Conservation (phyloP, 352 stramenopile species). For the Achlya hypogyna region DNA sequence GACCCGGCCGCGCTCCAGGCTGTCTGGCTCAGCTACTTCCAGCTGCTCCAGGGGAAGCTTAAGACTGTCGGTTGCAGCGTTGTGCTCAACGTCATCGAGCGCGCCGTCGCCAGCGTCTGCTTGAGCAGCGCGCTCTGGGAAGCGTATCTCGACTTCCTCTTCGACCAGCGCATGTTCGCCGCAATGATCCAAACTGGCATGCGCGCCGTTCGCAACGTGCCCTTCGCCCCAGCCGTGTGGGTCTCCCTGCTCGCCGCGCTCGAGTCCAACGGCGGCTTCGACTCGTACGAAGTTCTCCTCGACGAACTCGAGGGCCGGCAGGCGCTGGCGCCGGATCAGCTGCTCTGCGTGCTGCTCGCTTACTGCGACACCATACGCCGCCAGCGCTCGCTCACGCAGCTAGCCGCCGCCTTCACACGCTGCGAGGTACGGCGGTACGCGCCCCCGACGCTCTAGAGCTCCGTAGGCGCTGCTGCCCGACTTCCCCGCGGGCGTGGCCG, state of each 20-base stretch:
- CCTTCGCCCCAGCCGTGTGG: not conserved
- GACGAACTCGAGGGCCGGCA: not conserved
- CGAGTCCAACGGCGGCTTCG: not conserved
- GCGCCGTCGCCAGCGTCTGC: conserved; percentile 1
- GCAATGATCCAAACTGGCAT: not conserved
- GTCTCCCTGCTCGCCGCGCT: conserved; percentile 2
- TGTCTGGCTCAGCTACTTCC: not conserved
- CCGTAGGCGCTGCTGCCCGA: not conserved
- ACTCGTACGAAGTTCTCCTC: not conserved
- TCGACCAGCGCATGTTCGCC: not conserved
- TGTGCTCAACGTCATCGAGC: conserved; percentile 2
- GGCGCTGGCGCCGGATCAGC: not conserved
- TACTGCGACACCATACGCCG: conserved; percentile 5
- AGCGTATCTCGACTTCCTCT: not conserved
- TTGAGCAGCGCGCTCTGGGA: not conserved
- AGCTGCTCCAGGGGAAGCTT: not conserved
- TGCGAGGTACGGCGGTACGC: not conserved
- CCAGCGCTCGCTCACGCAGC: too few species aligned
- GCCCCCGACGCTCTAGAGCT: not conserved
- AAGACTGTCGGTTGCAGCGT: conserved; percentile 2
- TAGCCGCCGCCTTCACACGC: not conserved
- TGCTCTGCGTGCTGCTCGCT: conserved; percentile 3
- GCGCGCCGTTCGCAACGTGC: conserved; percentile 2
- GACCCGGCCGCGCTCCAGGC: not conserved
- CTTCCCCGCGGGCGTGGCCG: not conserved